A percentile compares a stretch with the other conserved stretches of the same genome.
Conservation (phyloP, 148 eudicot species). For the Persicaria maculosa region DNA sequence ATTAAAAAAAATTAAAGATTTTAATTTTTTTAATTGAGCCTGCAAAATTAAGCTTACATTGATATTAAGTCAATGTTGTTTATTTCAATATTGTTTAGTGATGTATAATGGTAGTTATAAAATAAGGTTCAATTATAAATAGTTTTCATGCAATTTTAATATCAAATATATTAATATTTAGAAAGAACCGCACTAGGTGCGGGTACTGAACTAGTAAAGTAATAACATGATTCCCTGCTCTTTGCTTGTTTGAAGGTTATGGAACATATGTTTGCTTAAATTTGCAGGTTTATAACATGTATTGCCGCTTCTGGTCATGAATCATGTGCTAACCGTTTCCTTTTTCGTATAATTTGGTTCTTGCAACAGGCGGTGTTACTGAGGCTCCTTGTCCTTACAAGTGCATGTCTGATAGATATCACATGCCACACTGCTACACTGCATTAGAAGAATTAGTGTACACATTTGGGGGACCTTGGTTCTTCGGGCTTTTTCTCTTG, state of each 20-base stretch:
- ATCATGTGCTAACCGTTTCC: slow-evolving; percentile 6
- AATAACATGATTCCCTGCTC: neutral
- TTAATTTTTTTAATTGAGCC: too few species aligned
- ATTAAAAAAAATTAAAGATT: too few species aligned
- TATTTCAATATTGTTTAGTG: too few species aligned
- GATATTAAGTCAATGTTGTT: too few species aligned
- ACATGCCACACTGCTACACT: slow-evolving; percentile 90
- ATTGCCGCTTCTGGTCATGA: neutral
- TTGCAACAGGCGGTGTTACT: slow-evolving; percentile 68
- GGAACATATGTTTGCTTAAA: neutral
- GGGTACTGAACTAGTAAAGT: neutral
- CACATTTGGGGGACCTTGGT: slow-evolving; percentile 97
- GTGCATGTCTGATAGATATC: slow-evolving; percentile 94
- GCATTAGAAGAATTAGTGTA: slow-evolving; percentile 82
- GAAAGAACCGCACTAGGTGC: too few species aligned
- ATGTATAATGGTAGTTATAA: too few species aligned
- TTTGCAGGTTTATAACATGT: neutral
- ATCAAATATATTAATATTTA: too few species aligned
- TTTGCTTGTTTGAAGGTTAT: neutral
- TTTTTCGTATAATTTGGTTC: slow-evolving; percentile 11
- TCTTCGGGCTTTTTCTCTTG: slow-evolving; percentile 66
- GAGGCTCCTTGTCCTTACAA: slow-evolving; percentile 86
- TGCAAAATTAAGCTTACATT: too few species aligned
- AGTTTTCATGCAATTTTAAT: too few species aligned
- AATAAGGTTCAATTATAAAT: too few species aligned